Percentiles rank a stretch among this genome's conserved stretches.
Conservation (phyloP, 768 basidiomycete species). For the Auriscalpium orientale region DNA sequence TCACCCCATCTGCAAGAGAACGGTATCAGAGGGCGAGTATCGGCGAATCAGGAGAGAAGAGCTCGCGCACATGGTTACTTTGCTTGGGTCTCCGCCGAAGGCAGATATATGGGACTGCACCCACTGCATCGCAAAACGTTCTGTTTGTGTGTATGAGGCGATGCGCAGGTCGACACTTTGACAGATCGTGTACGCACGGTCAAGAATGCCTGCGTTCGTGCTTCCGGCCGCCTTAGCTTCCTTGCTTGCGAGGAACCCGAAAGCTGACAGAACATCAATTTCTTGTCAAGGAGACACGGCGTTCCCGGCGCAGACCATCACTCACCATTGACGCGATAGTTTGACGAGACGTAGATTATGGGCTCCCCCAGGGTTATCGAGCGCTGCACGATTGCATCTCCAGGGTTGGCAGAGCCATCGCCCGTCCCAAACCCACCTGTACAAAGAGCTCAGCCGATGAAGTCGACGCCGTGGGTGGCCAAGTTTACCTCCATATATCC, state of each 20-base stretch:
- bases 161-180: neutral
- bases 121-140: slow-evolving; percentile 29
- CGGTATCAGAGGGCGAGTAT: neutral
- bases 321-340: neutral
- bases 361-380: slow-evolving; percentile 6
- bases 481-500: neutral
- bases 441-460: neutral
- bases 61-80: slow-evolving; percentile 15
- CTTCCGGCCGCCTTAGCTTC: neutral
- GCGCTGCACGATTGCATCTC: slow-evolving; percentile 4
- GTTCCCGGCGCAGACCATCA: neutral
- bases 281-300: neutral
- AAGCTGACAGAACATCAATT: neutral
- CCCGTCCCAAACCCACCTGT: neutral
- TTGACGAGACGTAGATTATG: slow-evolving; percentile 7
- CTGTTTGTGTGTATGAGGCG: slow-evolving; percentile 7
- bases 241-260: neutral
- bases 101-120: slow-evolving; percentile 30
- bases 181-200: neutral
- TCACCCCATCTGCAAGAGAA: slow-evolving; percentile 20
- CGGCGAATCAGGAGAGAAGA: neutral
- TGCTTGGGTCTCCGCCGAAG: slow-evolving; percentile 31
- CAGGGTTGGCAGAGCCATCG: neutral
- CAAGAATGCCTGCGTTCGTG: neutral
- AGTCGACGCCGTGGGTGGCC: neutral